Evolutionary conservation across 257 asterid genomes (phyloP).

Genomic region (Verbascum thapsus): DNA sequence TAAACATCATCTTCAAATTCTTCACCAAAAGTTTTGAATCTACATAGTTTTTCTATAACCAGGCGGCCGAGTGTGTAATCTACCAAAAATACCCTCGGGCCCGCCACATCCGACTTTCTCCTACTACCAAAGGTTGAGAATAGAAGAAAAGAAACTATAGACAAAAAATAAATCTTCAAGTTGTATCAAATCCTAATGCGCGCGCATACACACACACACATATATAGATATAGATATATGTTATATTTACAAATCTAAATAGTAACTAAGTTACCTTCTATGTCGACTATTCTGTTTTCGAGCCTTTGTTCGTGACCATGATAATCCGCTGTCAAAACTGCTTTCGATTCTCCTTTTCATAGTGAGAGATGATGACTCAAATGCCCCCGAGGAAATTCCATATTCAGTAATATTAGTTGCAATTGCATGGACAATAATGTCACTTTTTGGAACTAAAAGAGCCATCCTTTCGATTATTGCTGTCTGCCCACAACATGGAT

Average conservation of each 20-base stretch:
- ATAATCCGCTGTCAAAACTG: conserved; percentile 39
- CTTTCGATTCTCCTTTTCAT: conserved; percentile 52
- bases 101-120: conserved; percentile 25
- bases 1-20: neutral
- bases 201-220: too few species aligned
- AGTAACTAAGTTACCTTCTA: conserved; percentile 33
- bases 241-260: conserved; percentile 40
- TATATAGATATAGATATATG: too few species aligned
- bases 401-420: conserved; percentile 65
- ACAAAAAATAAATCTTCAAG: conserved; percentile 12
- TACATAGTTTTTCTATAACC: conserved; percentile 32
- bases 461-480: conserved; percentile 58
- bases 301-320: conserved; percentile 57
- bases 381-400: conserved; percentile 29
- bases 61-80: conserved; percentile 38
- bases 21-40: conserved; percentile 17
- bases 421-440: conserved; percentile 57
- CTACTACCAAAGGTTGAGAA: neutral
- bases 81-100: conserved; percentile 43
- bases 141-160: conserved; percentile 18
- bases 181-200: conserved; percentile 29
- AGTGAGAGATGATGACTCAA: conserved; percentile 29
- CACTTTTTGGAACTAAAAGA: conserved; percentile 60
- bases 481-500: conserved; percentile 74
- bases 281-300: conserved; percentile 44